phyloP scores from a whole-genome alignment of 2,329 filamentous ascomycete genomes.

The Penicillium hordei region DNA sequence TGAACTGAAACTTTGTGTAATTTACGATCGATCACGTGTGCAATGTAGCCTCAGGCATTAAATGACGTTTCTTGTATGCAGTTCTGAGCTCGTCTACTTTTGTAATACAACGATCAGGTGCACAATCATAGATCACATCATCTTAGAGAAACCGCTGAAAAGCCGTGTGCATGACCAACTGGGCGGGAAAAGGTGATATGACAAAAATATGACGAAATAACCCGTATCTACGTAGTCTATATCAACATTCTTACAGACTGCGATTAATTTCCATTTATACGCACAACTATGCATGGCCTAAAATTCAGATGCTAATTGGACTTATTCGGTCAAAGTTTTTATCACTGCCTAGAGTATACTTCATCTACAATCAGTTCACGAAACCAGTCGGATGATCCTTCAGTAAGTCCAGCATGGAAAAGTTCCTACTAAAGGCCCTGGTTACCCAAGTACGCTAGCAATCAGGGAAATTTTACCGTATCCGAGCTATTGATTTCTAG shows the following conservation, averaged over 20 bases:
- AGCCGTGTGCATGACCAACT: neutral
- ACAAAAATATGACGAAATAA: neutral
- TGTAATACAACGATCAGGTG: neutral
- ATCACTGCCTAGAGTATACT: neutral
- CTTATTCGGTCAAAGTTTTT: neutral
- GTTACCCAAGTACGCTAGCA: neutral
- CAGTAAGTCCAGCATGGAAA: conserved; percentile 1
- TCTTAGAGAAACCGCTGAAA: neutral
- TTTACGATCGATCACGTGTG: conserved; percentile 6
- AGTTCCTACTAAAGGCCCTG: conserved; percentile 2
- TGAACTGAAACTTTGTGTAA: neutral
- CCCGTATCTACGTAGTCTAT: neutral
- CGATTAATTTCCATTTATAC: conserved; percentile 6
- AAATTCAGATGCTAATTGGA: neutral
- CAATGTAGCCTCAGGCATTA: neutral
- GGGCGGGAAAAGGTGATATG: neutral
- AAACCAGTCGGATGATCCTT: conserved; percentile 5
- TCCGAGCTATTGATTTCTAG: neutral
- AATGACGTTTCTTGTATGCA: neutral
- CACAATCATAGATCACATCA: neutral
- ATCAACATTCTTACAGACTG: conserved; percentile 4
- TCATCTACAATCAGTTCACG: neutral
- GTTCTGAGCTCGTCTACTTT: neutral
- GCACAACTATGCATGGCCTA: conserved; percentile 10
- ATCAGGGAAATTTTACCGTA: neutral